Evolutionary conservation across 2,329 filamentous ascomycete genomes (phyloP), one percentile per base, ranked within the genome.

Genomic region (Botryotinia calthae): DNA sequence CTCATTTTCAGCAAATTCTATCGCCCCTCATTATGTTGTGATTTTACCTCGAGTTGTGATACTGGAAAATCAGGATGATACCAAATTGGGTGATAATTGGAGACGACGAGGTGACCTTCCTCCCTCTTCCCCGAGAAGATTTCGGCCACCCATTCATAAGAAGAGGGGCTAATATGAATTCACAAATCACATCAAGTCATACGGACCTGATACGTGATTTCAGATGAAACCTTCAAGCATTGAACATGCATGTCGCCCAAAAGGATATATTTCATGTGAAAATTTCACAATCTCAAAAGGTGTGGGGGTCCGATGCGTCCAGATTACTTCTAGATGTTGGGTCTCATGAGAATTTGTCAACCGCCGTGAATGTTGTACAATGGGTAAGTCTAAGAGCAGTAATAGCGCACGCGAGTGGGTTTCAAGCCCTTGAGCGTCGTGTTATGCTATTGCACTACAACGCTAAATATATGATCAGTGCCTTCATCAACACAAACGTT

Each of bases 361-460:
- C 20, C 34, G 37, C 54, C 28, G n/a, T 42, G 18, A 8, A 58
- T 42, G 65, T 31, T 42, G 65, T 56, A 56, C 48, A 44, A 56
- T 56, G 22, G n/a, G n/a, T 28, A 2, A 22, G 7, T 28, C 65
- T n/a, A 42, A 12, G 56, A 68, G 37, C n/a, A 68, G 65, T 51
- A 56, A 68, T 42, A 68, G 48, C 48, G 40, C 65, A 68, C 65
- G 65, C 65, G 65, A 56, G 65, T 51, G 54, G 28, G n/a, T 42
- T 56, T 31, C n/a, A 44, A 51, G 9, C 34, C 34, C 28, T 68
- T 56, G 48, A 68, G 37, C 34, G 34, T 56, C 54, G 65, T 68
- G 6, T 20, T 20, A 68, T 56, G 48, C 37, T 42, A 56, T 68
- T 37, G 37, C 40, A 67, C 65, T 12, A 16, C 20, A 28, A 31